Base-by-base conservation (phyloP, 1,284 basidiomycete genomes). In the Testicularia cyperi region DNA sequence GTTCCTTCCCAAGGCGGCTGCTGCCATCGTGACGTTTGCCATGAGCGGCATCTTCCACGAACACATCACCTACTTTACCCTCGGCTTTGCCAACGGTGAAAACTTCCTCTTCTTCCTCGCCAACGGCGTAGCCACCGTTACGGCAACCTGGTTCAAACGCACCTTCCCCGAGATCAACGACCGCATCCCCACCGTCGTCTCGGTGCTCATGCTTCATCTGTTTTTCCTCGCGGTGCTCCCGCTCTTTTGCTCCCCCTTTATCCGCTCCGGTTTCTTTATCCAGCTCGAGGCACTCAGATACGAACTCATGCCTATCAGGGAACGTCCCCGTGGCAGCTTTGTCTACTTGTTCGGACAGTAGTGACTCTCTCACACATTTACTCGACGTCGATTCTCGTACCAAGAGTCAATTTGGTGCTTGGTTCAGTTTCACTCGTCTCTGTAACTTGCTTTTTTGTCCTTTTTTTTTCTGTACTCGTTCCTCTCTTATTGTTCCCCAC, bases 31-130 rank as follows among this genome's bases (percentile, higher is more conserved):
- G 36, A 75, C 74, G 2, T 76, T 76, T 41, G 60, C 67, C 31
- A 70, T 72, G 55, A 66, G 61, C 28, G 72, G 69, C 29, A 44
- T 68, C 38, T 68, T 68, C 47, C 74, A 76, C 55, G 74, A 76
- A 39, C 70, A 70, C 60, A 72, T 76, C 33, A 71, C 68, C 24
- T 66, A 61, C 39, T 69, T 43, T 23, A 69, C 68, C 16, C 58
- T 68, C 15, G 64, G 56, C 16, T 68, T 65, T 29, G 74, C 72
- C 30, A 64, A 55, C 28, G 68, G 68, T n/a, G 60, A 68, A 33
- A 71, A 75, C 55, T 73, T 74, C 18, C 21, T 70, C 44, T 76
- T 76, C 39, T 76, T 76, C 65, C 38, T 74, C 13, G 34, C 54
- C 26, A 75, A 75, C 44, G 73, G 73, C 6, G 29, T 70, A 2